phyloP scores from a whole-genome alignment of 306 rosid genomes.

The Leucaena leucocephala region DNA sequence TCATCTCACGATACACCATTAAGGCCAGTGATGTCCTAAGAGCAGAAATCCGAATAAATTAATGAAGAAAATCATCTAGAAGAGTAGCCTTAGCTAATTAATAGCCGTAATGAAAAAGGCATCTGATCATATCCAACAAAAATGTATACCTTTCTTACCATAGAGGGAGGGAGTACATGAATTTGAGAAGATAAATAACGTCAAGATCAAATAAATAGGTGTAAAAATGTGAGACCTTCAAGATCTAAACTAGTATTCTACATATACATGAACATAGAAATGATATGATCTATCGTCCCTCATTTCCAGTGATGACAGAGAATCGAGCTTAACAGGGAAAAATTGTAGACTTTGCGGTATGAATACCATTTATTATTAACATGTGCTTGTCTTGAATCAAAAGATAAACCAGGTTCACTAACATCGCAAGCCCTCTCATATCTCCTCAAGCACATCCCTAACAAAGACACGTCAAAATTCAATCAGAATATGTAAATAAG shows the following conservation, averaged over 20 bases:
- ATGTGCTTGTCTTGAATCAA: conserved; percentile 56
- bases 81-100: conserved; percentile 30
- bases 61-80: conserved; percentile 40
- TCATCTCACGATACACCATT: conserved; percentile 74
- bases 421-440: conserved; percentile 65
- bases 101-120: conserved; percentile 23
- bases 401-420: conserved; percentile 70
- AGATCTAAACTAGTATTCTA: neutral
- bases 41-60: conserved; percentile 31
- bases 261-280: conserved; percentile 18
- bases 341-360: conserved; percentile 31
- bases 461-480: conserved; percentile 42
- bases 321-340: conserved; percentile 23
- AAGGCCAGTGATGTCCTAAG: conserved; percentile 87
- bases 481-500: conserved; percentile 39
- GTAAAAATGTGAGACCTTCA: conserved; percentile 16
- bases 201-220: conserved; percentile 27
- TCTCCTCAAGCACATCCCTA: conserved; percentile 92
- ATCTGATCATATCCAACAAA: neutral
- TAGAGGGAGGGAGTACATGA: conserved; percentile 3
- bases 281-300: conserved; percentile 23
- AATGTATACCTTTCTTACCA: conserved; percentile 17
- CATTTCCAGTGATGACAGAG: conserved; percentile 17
- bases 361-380: conserved; percentile 78
- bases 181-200: neutral